Percentiles rank a stretch among this genome's conserved stretches.
These are phyloP conservation scores for Yamadazyma songkhlaensis DNA, from an alignment of 1,139 yeast genomes.

Conservation along the genomic window DNA sequence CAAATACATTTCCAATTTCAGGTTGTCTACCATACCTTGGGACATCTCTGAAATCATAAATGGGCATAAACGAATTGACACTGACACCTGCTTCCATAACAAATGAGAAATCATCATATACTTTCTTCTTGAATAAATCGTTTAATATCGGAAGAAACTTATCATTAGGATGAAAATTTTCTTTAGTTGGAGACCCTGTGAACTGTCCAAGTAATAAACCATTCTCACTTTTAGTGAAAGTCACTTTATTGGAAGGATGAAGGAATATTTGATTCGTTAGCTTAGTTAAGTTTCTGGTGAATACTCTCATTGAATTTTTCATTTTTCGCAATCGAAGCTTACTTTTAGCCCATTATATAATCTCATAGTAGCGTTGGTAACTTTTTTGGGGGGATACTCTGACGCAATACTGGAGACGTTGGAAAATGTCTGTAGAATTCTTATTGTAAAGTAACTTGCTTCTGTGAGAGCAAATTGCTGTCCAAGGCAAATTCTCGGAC, in stretches of 20 bases:
- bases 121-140: slow-evolving; percentile 19
- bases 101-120: slow-evolving; percentile 54
- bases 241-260: slow-evolving; percentile 12
- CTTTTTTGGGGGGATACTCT: slow-evolving; percentile 33
- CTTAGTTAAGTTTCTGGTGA: slow-evolving; percentile 7
- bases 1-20: slow-evolving; percentile 68
- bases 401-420: slow-evolving; percentile 9
- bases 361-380: slow-evolving; percentile 33
- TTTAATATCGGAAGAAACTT: slow-evolving; percentile 30
- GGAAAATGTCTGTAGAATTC: slow-evolving; percentile 10
- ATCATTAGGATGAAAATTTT: slow-evolving; percentile 18
- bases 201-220: slow-evolving; percentile 12
- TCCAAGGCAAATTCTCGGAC: slow-evolving; percentile 44
- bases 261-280: slow-evolving; percentile 14
- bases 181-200: slow-evolving; percentile 5
- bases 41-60: slow-evolving; percentile 66
- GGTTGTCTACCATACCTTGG: slow-evolving; percentile 72
- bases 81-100: slow-evolving; percentile 61
- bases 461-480: slow-evolving; percentile 48
- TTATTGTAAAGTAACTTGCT: slow-evolving; percentile 27
- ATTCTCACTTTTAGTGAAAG: slow-evolving; percentile 11
- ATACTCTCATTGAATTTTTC: slow-evolving; percentile 3
- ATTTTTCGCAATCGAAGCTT: neutral
- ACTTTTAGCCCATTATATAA: slow-evolving; percentile 21
- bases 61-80: slow-evolving; percentile 62